Evolutionary conservation across 768 basidiomycete species (phyloP), one percentile per base, ranked within the genome.

Genomic region (Pisolithus orientalis): DNA sequence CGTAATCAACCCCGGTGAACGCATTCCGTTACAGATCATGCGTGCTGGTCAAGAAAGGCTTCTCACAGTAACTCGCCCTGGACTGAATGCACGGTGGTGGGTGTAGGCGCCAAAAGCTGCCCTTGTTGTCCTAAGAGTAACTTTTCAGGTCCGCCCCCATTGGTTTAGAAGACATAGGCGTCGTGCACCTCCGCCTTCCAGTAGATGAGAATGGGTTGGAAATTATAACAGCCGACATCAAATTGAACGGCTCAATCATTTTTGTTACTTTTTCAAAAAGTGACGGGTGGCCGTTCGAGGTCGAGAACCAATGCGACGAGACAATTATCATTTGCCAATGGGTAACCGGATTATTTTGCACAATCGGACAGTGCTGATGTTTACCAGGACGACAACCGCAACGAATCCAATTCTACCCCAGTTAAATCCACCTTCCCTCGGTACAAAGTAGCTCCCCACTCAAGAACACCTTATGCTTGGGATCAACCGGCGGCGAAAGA

Each of bases 81-180:
- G 92, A 7, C 70, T 90, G 37, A 86, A 91, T 63, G 79, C 85
- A 1, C 79, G 80, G 69, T 96, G 94, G 94, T 91, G 63, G 45
- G 73, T 62, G 14, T 51, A 9, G 32, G n/a, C 9, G 14, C 46
- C 11, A n/a, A 17, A 48, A 25, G 9, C n/a, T 45, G 24, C n/a
- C 9, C 6, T 51, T 29, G 27, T 39, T 57, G 11, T 34, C 13
- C 4, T 34, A 34, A 34, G 25, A 55, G 54, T 43, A 21, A 44
- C 31, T 39, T 13, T 13, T 6, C 54, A 96, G 94, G 94, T 94
- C 95, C 2, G 76, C 94, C 1, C 90, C 94, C 1, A 84, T 98
- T 70, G 92, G 90, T 64, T 78, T 97, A 37, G 84, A 93, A 62
- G 89, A 95, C 59, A 90, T 99, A 53, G 96, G 96, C 16, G 73